Evolutionary conservation across 169 alveolate genomes (phyloP).

Genomic region (Amoebophrya sp.): DNA sequence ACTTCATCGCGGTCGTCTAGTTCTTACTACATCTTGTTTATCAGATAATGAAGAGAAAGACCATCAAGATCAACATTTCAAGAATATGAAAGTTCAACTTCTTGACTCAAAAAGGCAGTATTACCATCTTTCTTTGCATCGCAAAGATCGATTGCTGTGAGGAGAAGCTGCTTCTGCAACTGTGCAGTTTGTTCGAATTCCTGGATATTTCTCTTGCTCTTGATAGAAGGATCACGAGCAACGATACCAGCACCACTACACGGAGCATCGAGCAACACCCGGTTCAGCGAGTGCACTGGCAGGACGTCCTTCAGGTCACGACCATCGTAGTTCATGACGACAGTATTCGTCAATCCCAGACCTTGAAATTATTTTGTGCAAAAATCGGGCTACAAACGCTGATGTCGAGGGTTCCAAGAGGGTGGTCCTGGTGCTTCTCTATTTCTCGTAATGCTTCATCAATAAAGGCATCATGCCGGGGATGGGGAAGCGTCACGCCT

Average conservation of each 20-base stretch:
- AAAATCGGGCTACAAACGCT: too few relatives aligned
- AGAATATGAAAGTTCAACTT: too few relatives aligned
- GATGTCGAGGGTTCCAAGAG: too few relatives aligned
- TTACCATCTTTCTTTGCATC: constrained; percentile 75
- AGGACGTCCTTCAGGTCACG: constrained; percentile 64
- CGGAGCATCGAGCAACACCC: constrained; percentile 87
- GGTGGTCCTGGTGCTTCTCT: too few relatives aligned
- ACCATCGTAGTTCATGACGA: constrained; percentile 79
- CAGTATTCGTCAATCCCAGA: constrained; percentile 72
- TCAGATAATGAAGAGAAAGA: too few relatives aligned
- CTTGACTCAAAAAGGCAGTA: too few relatives aligned
- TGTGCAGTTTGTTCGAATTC: constrained; percentile 74
- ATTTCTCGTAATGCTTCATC: too few relatives aligned
- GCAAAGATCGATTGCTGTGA: constrained; percentile 78
- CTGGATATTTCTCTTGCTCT: constrained; percentile 52
- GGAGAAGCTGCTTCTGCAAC: constrained; percentile 74
- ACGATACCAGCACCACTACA: constrained; percentile 88
- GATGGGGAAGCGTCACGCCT: too few relatives aligned
- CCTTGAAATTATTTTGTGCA: constrained; percentile 51
- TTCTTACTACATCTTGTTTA: too few relatives aligned
- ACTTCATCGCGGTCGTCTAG: too few relatives aligned
- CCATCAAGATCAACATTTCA: too few relatives aligned
- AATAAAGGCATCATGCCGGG: too few relatives aligned
- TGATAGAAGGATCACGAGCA: constrained; percentile 80
- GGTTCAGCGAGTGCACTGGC: constrained; percentile 62